Conservation (phyloP, 208 protist species). For the Porcisia deanei region DNA sequence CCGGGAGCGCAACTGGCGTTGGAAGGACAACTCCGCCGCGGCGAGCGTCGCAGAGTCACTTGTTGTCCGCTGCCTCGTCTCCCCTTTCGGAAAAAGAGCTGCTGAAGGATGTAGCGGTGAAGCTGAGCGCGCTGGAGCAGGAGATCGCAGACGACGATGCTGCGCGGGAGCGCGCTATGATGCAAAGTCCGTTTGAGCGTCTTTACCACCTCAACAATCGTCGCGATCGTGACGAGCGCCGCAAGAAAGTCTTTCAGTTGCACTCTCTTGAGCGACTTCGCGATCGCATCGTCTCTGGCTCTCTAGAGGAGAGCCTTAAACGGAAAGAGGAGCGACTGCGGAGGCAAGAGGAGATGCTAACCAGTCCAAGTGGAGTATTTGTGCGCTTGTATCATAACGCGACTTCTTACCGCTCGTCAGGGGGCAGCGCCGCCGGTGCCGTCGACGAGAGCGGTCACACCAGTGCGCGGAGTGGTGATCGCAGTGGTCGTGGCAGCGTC, state of each 20-base stretch:
- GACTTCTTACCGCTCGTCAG: conserved; percentile 5
- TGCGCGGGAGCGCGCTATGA: conserved; percentile 42
- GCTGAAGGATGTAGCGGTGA: conserved; percentile 49
- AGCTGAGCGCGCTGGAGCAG: conserved; percentile 40
- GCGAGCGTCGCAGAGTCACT: conserved; percentile 4
- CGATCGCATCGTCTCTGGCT: conserved; percentile 50
- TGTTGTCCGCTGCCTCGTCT: conserved; percentile 4
- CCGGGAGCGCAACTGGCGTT: neutral
- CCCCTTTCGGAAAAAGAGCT: conserved; percentile 33
- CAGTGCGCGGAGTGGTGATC: conserved; percentile 3
- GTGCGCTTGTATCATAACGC: conserved; percentile 57
- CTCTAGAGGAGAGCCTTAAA: conserved; percentile 38
- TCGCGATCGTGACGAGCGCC: conserved; percentile 67
- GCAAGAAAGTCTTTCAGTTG: conserved; percentile 46
- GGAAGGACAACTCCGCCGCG: neutral
- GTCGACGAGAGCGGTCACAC: conserved; percentile 2
- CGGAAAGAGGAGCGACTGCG: conserved; percentile 40
- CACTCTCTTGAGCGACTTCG: conserved; percentile 54
- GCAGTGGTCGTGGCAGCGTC: neutral
- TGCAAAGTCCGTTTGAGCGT: conserved; percentile 55
- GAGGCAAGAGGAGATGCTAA: conserved; percentile 39
- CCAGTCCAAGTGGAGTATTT: conserved; percentile 51
- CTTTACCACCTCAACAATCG: conserved; percentile 89
- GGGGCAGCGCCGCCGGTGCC: neutral
- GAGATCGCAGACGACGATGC: conserved; percentile 41